Base-by-base conservation (phyloP, 805 yeast genomes). In the Pichia paraexigua region DNA sequence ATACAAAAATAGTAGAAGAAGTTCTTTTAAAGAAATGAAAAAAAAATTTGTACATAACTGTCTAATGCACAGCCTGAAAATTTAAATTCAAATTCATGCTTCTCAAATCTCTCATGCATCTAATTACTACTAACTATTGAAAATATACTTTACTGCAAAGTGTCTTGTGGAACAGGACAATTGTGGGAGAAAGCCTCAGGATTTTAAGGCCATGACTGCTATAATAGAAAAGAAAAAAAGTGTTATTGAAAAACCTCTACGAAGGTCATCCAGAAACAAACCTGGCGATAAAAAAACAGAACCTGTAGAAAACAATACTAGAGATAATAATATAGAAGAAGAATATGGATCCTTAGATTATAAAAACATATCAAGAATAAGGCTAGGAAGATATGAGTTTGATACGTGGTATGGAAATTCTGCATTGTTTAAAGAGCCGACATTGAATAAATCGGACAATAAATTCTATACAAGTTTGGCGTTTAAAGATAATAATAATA, bases 351-450 rank as follows among this genome's bases (percentile, higher is more conserved):
- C 81, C 1, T 61, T 84, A 37, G 75, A 79, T 43, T 64, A 69
- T 50, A 73, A 87, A 15, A 91, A 91, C 70, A 82, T 91, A 43
- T 67, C 64, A 9, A 65, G 76, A 25, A 87, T 92, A 10, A 76
- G 74, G 35, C 78, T 87, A 54, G 97, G 97, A 0, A 73, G 76
- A 21, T 76, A 73, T 57, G 77, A 76, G 53, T 80, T 91, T 55
- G 76, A 80, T 50, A 84, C 97, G 2, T 89, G 97, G 97, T 90
- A 85, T 63, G 94, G 95, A 0, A 85, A 86, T 59, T 78, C 87
- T 3, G 95, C 89, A 0, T 85, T 88, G 63, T 87, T 90, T 56
- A 49, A 55, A 20, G 72, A 73, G 45, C 49, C 56, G 11, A 24
- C 25, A n/a, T 41, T 43, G 15, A 46, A 49, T 24, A 50, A 49